These are phyloP conservation scores for Odontarrhena argentea DNA, from an alignment of 345 rosid genomes.

Conservation along the genomic window DNA sequence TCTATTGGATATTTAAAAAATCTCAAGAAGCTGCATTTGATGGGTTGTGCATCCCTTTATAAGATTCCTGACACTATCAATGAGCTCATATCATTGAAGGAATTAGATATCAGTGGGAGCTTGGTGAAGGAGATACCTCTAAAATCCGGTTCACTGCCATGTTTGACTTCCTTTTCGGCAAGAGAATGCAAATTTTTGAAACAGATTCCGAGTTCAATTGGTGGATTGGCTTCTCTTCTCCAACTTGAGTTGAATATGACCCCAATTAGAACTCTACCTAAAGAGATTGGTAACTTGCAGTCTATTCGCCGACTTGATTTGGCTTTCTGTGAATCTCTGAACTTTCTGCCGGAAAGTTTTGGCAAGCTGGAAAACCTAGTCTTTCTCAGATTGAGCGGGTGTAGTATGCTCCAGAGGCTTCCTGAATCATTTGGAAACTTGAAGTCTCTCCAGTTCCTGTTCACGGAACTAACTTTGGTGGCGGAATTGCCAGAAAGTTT, in stretches of 20 bases:
- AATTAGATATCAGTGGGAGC: slow-evolving; percentile 29
- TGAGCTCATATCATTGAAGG: slow-evolving; percentile 30
- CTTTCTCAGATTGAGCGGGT: slow-evolving; percentile 4
- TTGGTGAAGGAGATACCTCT: slow-evolving; percentile 28
- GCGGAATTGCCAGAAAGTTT: slow-evolving; percentile 32
- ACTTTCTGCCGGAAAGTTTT: slow-evolving; percentile 22
- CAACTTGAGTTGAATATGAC: slow-evolving; percentile 30
- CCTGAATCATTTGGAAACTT: slow-evolving; percentile 38
- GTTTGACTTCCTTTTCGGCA: slow-evolving; percentile 29
- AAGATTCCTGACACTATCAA: slow-evolving; percentile 29
- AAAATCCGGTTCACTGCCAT: slow-evolving; percentile 4
- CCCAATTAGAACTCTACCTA: slow-evolving; percentile 30
- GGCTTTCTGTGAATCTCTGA: slow-evolving; percentile 26
- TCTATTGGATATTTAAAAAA: slow-evolving; percentile 24
- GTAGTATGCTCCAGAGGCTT: slow-evolving; percentile 32
- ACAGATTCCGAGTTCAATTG: slow-evolving; percentile 32
- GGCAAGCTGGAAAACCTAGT: slow-evolving; percentile 39
- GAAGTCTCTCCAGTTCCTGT: slow-evolving; percentile 28
- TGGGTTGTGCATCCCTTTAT: slow-evolving; percentile 24
- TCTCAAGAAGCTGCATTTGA: slow-evolving; percentile 31
- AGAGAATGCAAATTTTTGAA: slow-evolving; percentile 25
- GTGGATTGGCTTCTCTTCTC: slow-evolving; percentile 32
- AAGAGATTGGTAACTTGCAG: slow-evolving; percentile 21
- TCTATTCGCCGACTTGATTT: slow-evolving; percentile 21
- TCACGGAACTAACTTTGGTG: slow-evolving; percentile 20